These are phyloP conservation scores for Amphibolis antarctica DNA, from an alignment of 106 monocot species.

Conservation along the genomic window DNA sequence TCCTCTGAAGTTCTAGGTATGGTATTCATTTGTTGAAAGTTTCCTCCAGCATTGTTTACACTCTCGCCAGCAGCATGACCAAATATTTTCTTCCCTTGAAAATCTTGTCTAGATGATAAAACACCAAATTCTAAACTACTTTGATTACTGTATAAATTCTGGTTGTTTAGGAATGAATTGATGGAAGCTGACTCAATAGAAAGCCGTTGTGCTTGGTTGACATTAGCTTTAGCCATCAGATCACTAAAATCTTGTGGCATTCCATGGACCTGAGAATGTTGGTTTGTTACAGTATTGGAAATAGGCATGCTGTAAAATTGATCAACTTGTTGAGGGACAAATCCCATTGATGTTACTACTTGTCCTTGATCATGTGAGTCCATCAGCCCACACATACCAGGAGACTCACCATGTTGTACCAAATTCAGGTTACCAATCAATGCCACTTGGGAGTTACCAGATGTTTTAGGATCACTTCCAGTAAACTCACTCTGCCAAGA, in stretches of 20 bases:
- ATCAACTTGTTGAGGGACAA: conserved; percentile 23
- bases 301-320: conserved; percentile 48
- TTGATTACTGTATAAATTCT: conserved; percentile 13
- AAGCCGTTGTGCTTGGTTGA: conserved; percentile 14
- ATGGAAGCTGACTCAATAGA: conserved; percentile 19
- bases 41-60: conserved; percentile 20
- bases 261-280: conserved; percentile 22
- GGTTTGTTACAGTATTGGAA: conserved; percentile 18
- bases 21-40: conserved; percentile 28
- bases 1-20: conserved; percentile 14
- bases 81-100: conserved; percentile 25
- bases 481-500: conserved; percentile 28
- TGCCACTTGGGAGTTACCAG: conserved; percentile 23
- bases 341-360: conserved; percentile 17
- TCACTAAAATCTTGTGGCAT: conserved; percentile 26
- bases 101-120: conserved; percentile 19
- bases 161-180: conserved; percentile 29
- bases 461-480: conserved; percentile 21
- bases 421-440: conserved; percentile 31
- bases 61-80: conserved; percentile 19
- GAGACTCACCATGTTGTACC: conserved; percentile 8
- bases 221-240: no score
- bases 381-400: conserved; percentile 27
- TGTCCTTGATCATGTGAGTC: conserved; percentile 34
- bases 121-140: conserved; percentile 12